Evolutionary conservation across 768 basidiomycete species (phyloP).

Genomic region (Leucosporidium yakuticum): DNA sequence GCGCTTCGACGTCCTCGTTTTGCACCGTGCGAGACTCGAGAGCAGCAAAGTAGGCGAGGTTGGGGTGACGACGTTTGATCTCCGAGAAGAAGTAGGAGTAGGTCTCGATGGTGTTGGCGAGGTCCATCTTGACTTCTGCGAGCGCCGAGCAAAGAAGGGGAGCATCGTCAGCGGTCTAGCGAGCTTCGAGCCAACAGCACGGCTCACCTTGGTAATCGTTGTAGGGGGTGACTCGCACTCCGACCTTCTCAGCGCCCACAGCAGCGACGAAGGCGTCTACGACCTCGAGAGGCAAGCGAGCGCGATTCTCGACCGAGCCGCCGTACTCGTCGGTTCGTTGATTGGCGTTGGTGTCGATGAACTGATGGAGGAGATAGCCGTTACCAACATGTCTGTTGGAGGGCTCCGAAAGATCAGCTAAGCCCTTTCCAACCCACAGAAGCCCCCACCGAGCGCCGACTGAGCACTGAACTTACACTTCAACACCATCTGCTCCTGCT

Average conservation of each 20-base stretch:
- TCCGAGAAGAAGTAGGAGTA: constrained; percentile 49
- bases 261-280: constrained; percentile 52
- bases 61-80: constrained; percentile 49
- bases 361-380: constrained; percentile 10
- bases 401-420: no score
- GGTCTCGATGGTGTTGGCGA: constrained; percentile 12
- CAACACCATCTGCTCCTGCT: no score
- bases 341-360: constrained; percentile 9
- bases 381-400: no score
- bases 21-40: constrained; percentile 45
- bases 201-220: constrained; percentile 38
- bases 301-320: constrained; percentile 58
- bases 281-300: constrained; percentile 56
- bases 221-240: constrained; percentile 51
- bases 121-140: constrained; percentile 13
- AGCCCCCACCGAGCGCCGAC: no score
- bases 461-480: no score
- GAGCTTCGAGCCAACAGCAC: not conserved
- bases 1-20: not conserved
- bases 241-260: constrained; percentile 55
- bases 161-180: no score
- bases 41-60: constrained; percentile 51
- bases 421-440: no score
- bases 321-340: constrained; percentile 54
- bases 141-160: no score